Evolutionary conservation across 1,139 yeast species (phyloP).

Genomic region (Debaryomyces psychrophilus): DNA sequence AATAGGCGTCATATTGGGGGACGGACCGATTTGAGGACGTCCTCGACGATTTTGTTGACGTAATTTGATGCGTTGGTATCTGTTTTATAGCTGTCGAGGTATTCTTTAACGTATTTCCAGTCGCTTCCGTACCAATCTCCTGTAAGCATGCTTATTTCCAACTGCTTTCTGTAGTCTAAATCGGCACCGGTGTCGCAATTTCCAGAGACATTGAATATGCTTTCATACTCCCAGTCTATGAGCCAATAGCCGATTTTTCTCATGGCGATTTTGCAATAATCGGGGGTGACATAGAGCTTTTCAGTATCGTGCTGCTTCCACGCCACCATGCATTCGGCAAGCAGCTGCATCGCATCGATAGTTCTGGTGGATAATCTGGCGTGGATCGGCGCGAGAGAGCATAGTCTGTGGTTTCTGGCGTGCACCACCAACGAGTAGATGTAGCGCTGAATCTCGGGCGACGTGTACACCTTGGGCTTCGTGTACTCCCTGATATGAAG

Average conservation of each 20-base stretch:
- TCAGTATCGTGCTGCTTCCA: constrained; percentile 24
- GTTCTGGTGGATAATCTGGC: constrained; percentile 40
- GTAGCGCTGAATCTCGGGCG: constrained; percentile 43
- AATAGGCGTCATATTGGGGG: constrained; percentile 39
- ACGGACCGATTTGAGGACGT: constrained; percentile 35
- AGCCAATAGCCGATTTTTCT: constrained; percentile 52
- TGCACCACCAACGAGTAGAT: constrained; percentile 43
- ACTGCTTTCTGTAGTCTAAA: constrained; percentile 20
- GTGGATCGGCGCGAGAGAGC: constrained; percentile 42
- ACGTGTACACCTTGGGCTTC: constrained; percentile 27
- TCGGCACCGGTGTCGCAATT: constrained; percentile 5
- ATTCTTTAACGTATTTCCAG: constrained; percentile 38
- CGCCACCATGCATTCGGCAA: constrained; percentile 34
- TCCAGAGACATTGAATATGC: constrained; percentile 16
- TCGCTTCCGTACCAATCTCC: constrained; percentile 55
- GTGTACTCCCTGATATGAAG: constrained; percentile 12
- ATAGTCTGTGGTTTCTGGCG: constrained; percentile 44
- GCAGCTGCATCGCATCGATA: constrained; percentile 30
- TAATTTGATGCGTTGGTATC: constrained; percentile 36
- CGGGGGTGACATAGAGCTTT: constrained; percentile 41
- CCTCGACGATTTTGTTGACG: constrained; percentile 43
- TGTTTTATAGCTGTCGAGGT: constrained; percentile 27
- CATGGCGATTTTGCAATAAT: constrained; percentile 42
- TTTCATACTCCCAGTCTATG: constrained; percentile 46
- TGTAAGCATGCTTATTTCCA: constrained; percentile 40